phyloP scores from a whole-genome alignment of 768 basidiomycete species.

The Leccinum sublutescens region DNA sequence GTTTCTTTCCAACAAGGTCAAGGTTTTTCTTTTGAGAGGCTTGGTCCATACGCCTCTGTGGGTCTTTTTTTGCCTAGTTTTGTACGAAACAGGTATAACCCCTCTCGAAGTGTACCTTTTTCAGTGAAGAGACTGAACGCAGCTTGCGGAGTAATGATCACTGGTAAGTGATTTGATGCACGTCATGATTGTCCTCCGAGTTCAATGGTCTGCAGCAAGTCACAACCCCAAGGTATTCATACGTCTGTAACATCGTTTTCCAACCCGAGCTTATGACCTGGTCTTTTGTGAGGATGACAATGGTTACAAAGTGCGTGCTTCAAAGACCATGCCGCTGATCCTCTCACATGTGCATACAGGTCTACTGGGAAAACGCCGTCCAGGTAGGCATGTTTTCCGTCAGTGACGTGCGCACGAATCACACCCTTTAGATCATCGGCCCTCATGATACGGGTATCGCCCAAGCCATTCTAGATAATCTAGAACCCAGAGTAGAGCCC shows the following conservation, averaged over 20 bases:
- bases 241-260: neutral
- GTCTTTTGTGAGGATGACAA: slow-evolving; percentile 63
- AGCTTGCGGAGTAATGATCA: slow-evolving; percentile 88
- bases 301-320: slow-evolving; percentile 68
- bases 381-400: slow-evolving; percentile 47
- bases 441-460: slow-evolving; percentile 84
- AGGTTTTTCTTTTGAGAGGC: slow-evolving; percentile 65
- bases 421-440: slow-evolving; percentile 61
- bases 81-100: neutral
- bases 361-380: slow-evolving; percentile 88
- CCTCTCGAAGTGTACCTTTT: slow-evolving; percentile 69
- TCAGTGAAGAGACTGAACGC: slow-evolving; percentile 63
- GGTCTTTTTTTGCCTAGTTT: slow-evolving; percentile 18
- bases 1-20: slow-evolving; percentile 63
- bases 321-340: neutral
- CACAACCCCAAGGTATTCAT: slow-evolving; percentile 81
- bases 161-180: slow-evolving; percentile 47
- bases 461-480: slow-evolving; percentile 55
- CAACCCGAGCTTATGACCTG: slow-evolving; percentile 1
- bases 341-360: slow-evolving; percentile 40
- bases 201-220: slow-evolving; percentile 48
- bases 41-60: slow-evolving; percentile 82
- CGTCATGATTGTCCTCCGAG: neutral
- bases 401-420: neutral
- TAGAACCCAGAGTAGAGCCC: slow-evolving; percentile 51